phyloP scores from a whole-genome alignment of 305 asterid genomes.

The Caryopteris hybrid region DNA sequence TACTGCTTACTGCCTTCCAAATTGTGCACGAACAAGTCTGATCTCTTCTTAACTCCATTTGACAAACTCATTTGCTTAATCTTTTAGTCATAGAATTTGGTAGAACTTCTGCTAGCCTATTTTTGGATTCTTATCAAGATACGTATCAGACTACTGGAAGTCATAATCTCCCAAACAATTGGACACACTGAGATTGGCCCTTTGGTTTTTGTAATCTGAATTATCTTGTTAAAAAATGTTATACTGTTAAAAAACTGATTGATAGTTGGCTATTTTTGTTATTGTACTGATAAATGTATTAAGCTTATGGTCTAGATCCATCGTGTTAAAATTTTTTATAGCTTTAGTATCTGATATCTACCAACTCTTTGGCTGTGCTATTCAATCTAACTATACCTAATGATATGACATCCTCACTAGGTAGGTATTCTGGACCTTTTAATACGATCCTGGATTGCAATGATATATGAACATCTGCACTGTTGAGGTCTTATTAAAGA shows the following conservation, averaged over 20 bases:
- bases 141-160: not conserved
- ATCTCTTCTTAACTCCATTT: no score
- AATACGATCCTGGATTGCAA: not conserved
- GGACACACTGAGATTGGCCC: not conserved
- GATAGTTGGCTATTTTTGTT: no score
- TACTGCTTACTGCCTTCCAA: no score
- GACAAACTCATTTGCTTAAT: not conserved
- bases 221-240: not conserved
- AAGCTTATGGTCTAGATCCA: no score
- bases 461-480: not conserved
- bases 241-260: not conserved
- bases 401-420: not conserved
- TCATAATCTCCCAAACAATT: not conserved
- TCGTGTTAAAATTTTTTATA: no score
- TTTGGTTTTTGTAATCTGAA: not conserved
- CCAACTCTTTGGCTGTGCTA: not conserved
- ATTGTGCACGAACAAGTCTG: no score
- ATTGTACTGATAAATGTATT: no score
- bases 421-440: not conserved
- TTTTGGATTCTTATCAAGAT: not conserved
- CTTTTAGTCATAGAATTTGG: not conserved
- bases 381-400: not conserved
- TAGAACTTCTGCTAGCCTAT: no score
- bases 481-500: not conserved
- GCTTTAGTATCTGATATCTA: not conserved